Evolutionary conservation across 305 asterid genomes (phyloP).

Genomic region (Fraxinus albicans): DNA sequence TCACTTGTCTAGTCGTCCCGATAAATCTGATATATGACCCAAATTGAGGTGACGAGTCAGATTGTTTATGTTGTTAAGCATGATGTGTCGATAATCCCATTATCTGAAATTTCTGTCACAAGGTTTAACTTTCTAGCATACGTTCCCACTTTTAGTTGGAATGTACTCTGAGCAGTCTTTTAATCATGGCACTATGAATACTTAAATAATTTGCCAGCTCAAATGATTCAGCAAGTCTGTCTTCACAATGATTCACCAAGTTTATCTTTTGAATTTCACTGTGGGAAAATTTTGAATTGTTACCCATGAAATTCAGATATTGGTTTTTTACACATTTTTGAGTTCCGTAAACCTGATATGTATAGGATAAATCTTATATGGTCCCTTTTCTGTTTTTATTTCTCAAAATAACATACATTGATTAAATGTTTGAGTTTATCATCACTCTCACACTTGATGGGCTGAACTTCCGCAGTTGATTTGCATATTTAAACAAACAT

Average conservation of each 20-base stretch:
- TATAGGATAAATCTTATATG: background rate
- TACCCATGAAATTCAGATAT: background rate
- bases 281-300: background rate
- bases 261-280: background rate
- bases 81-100: background rate
- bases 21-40: background rate
- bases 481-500: background rate
- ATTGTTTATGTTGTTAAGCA: background rate
- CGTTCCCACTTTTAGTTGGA: background rate
- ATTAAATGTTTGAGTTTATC: background rate
- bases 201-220: background rate
- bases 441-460: background rate
- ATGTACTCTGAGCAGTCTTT: background rate
- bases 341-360: background rate
- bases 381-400: background rate
- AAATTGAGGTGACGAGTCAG: background rate
- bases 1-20: background rate
- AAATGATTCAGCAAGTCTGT: background rate
- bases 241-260: background rate
- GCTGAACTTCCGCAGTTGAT: background rate
- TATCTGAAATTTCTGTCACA: background rate
- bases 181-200: background rate
- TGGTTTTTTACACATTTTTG: background rate
- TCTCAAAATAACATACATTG: background rate
- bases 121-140: background rate